phyloP scores from a whole-genome alignment of 1,284 basidiomycete genomes.

The Ustilago trichophora region DNA sequence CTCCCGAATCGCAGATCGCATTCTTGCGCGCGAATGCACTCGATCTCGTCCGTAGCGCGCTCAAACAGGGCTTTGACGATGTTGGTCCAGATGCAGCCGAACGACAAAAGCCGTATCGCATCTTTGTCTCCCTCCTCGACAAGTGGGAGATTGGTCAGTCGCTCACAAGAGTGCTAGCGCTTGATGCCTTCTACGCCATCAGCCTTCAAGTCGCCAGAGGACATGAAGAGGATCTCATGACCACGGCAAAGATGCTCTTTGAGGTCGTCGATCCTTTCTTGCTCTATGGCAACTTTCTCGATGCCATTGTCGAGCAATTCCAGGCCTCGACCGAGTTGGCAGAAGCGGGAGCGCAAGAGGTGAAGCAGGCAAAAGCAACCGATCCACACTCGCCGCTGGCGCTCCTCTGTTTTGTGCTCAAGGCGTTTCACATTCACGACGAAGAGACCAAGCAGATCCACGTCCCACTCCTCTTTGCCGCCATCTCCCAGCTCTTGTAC shows the following conservation, averaged over 20 bases:
- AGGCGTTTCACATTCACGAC: conserved; percentile 77
- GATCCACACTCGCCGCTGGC: conserved; percentile 52
- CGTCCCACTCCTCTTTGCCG: conserved; percentile 71
- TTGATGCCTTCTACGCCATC: conserved; percentile 78
- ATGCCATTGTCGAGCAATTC: conserved; percentile 68
- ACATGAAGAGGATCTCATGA: conserved; percentile 73
- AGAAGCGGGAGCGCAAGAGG: not conserved
- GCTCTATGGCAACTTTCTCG: conserved; percentile 81
- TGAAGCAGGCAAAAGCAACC: not conserved
- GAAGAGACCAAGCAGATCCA: conserved; percentile 83
- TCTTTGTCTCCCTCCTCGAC: conserved; percentile 92
- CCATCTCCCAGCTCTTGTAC: conserved; percentile 31
- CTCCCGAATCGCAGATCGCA: conserved; percentile 68
- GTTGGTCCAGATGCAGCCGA: conserved; percentile 73
- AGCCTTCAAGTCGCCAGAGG: conserved; percentile 75
- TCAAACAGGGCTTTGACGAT: conserved; percentile 40
- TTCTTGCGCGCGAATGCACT: conserved; percentile 50
- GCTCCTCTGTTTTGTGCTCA: conserved; percentile 74
- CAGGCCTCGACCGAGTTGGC: conserved; percentile 65
- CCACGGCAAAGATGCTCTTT: conserved; percentile 88
- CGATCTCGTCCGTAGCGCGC: conserved; percentile 37
- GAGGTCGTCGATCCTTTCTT: conserved; percentile 90
- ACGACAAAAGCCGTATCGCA: conserved; percentile 84
- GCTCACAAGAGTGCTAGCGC: conserved; percentile 79
- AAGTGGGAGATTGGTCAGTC: conserved; percentile 93